A percentile compares a stretch with the other conserved stretches of the same genome.
Evolutionary conservation across 306 rosid species (phyloP).

Genomic region (Spatholobus suberectus): DNA sequence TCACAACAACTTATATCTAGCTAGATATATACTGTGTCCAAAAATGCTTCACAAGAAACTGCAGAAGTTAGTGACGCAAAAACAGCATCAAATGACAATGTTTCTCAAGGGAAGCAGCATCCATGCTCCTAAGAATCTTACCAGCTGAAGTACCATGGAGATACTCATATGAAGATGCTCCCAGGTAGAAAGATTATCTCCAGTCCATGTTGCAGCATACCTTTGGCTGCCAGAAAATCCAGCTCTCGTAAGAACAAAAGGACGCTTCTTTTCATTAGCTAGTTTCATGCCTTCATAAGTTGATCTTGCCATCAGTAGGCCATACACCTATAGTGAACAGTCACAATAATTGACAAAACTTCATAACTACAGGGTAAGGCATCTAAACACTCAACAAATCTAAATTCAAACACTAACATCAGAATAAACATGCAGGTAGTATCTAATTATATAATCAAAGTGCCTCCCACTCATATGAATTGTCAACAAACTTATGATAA

Average conservation of each 20-base stretch:
- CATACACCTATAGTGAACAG: slow-evolving; percentile 70
- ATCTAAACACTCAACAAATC: slow-evolving; percentile 16
- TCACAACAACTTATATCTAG: not conserved
- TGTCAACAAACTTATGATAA: slow-evolving; percentile 25
- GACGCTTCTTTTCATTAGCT: slow-evolving; percentile 74
- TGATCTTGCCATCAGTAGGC: slow-evolving; percentile 87
- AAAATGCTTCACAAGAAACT: slow-evolving; percentile 7
- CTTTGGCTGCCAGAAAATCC: slow-evolving; percentile 94
- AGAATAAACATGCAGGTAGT: slow-evolving; percentile 29
- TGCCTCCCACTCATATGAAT: slow-evolving; percentile 18
- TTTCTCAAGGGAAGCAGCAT: slow-evolving; percentile 30
- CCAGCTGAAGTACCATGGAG: slow-evolving; percentile 94
- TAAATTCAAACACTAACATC: slow-evolving; percentile 8
- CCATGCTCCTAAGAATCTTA: slow-evolving; percentile 47
- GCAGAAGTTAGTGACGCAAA: slow-evolving; percentile 5
- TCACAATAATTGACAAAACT: slow-evolving; percentile 34
- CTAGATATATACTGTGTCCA: not conserved
- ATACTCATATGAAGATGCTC: slow-evolving; percentile 96
- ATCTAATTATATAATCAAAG: slow-evolving; percentile 24
- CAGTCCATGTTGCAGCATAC: slow-evolving; percentile 96
- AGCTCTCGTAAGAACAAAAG: slow-evolving; percentile 97
- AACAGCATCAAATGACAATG: slow-evolving; percentile 30
- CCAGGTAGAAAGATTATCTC: slow-evolving; percentile 92
- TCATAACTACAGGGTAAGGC: not conserved
- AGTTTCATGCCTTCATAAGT: slow-evolving; percentile 89